phyloP scores from a whole-genome alignment of 345 rosid genomes.

The Eucalyptus regnans region DNA sequence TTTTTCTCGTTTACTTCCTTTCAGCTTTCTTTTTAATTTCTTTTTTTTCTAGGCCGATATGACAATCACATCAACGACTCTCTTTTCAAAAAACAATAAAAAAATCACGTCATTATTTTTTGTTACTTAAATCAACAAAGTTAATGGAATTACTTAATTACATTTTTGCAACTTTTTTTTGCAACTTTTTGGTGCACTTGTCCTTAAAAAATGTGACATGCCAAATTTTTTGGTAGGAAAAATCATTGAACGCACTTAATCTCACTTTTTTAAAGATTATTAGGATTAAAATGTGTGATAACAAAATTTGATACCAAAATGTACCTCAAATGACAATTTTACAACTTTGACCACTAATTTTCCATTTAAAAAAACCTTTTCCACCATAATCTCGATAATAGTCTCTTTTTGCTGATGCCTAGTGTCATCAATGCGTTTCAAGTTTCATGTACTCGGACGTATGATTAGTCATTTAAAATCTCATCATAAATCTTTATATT shows the following conservation, averaged over 20 bases:
- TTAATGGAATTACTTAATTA: neutral
- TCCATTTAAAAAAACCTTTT: neutral
- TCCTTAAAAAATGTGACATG: neutral
- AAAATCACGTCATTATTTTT: neutral
- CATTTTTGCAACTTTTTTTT: rapidly evolving
- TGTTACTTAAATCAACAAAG: neutral
- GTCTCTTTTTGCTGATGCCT: neutral
- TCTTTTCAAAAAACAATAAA: neutral
- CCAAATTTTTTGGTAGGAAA: neutral
- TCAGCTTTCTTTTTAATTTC: neutral
- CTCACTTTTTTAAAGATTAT: neutral
- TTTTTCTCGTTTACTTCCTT: neutral
- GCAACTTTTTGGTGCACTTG: neutral
- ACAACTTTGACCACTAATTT: neutral
- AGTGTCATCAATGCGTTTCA: neutral
- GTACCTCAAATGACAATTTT: neutral
- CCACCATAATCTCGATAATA: neutral
- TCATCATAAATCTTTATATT: neutral
- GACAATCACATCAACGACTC: neutral
- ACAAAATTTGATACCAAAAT: neutral
- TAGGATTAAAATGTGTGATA: neutral
- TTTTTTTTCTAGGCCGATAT: neutral
- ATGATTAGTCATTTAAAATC: neutral
- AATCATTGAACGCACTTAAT: neutral
- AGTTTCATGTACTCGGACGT: neutral